Percentiles rank a stretch among this genome's conserved stretches.
phyloP scores from a whole-genome alignment of 345 rosid species.

The Draba incana region DNA sequence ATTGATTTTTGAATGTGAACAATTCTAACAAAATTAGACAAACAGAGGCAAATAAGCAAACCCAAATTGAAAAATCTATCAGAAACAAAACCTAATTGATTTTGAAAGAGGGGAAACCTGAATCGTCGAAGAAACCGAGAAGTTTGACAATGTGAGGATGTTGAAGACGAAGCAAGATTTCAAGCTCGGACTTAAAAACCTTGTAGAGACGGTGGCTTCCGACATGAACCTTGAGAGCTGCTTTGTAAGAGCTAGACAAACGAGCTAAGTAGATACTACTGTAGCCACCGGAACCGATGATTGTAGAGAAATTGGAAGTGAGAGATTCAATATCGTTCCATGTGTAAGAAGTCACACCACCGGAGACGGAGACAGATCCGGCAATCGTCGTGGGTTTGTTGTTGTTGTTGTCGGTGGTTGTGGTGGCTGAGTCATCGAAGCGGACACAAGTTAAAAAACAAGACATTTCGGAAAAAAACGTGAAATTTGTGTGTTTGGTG shows the following conservation, averaged over 20 bases:
- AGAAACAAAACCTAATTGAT: neutral
- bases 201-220: slow-evolving; percentile 65
- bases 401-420: slow-evolving; percentile 5
- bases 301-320: slow-evolving; percentile 54
- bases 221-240: slow-evolving; percentile 69
- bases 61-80: neutral
- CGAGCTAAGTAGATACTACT: slow-evolving; percentile 75
- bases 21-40: neutral
- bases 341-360: slow-evolving; percentile 42
- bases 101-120: slow-evolving; percentile 47
- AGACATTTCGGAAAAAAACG: slow-evolving; percentile 46
- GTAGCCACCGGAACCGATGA: slow-evolving; percentile 83
- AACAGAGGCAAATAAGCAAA: no score
- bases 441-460: slow-evolving; percentile 47
- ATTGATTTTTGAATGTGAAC: neutral
- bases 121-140: slow-evolving; percentile 70
- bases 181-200: slow-evolving; percentile 72
- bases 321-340: slow-evolving; percentile 60
- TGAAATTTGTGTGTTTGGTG: neutral
- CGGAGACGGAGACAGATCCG: slow-evolving; percentile 19
- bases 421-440: slow-evolving; percentile 28
- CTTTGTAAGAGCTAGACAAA: slow-evolving; percentile 44
- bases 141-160: slow-evolving; percentile 77
- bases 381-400: slow-evolving; percentile 16
- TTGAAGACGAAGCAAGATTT: slow-evolving; percentile 65